Percentiles rank a stretch among this genome's conserved stretches.
Evolutionary conservation across 129 eudicot species (phyloP).

Genomic region (Glebionis coronaria): DNA sequence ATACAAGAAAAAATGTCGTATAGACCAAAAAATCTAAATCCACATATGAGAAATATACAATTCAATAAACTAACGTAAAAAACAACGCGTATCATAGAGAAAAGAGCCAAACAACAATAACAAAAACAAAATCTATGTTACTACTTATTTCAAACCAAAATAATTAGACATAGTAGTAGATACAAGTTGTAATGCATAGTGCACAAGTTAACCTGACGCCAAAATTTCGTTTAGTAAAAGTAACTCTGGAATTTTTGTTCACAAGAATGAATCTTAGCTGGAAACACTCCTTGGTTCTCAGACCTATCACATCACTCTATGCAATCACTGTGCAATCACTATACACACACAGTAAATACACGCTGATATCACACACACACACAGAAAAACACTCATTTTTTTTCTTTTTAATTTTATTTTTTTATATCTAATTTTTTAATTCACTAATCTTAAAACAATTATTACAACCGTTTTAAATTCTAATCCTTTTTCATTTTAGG

Average conservation of each 20-base stretch:
- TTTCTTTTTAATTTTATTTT: too few relatives aligned
- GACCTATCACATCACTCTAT: constrained; percentile 22
- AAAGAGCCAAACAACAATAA: not conserved
- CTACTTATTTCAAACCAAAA: not conserved
- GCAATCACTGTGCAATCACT: constrained; percentile 26
- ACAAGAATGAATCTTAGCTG: constrained; percentile 40
- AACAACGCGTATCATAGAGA: not conserved
- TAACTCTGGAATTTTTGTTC: not conserved
- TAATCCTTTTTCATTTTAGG: too few relatives aligned
- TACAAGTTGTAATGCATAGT: not conserved
- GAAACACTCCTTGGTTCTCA: constrained; percentile 25
- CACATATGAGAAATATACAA: not conserved
- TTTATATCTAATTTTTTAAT: too few relatives aligned
- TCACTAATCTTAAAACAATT: too few relatives aligned
- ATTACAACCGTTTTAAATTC: too few relatives aligned
- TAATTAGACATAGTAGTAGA: not conserved
- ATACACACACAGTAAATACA: not conserved
- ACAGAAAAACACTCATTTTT: too few relatives aligned
- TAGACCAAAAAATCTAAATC: too few relatives aligned
- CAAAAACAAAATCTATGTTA: not conserved
- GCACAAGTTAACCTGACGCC: not conserved
- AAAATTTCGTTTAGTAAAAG: not conserved
- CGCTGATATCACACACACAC: constrained; percentile 12
- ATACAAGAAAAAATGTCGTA: too few relatives aligned
- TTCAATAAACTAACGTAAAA: not conserved